Evolutionary conservation across 1,284 basidiomycete species (phyloP), one percentile per base, ranked within the genome.

Genomic region (Ceratobasidium sp.): DNA sequence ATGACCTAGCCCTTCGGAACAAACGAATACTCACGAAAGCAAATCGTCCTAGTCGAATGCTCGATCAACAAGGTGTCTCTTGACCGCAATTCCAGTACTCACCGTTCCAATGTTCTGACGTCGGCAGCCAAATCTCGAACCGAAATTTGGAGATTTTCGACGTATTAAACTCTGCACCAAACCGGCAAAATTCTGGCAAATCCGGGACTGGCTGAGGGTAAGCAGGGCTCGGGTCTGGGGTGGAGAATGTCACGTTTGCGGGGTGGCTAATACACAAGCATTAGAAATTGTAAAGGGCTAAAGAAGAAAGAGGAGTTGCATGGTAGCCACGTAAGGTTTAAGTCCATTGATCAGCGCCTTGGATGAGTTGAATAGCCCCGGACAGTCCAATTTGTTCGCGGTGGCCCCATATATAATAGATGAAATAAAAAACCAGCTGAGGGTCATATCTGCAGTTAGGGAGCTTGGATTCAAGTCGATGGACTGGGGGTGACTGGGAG

Each of bases 171-270:
- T 75, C 62, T 7, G 61, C 73, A 9, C 73, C 73, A 29, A 75
- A 75, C 15, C 73, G 61, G 54, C 73, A 75, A 44, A 75, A 75
- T n/a, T 75, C 73, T 56, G 73, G 61, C 19, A 75, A 25, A 46
- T 75, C 61, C 13, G 59, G 61, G 6, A 56, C 71, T 54, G 73
- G 61, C 32, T 56, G 46, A 25, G 73, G 71, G 17, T 74, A 74
- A 1, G 71, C 71, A 5, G 59, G 44, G 34, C 61, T 29, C 15
- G 44, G 46, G 22, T 64, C 71, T 40, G 71, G 71, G 11, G 61
- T 54, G 29, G 64, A 65, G 32, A 74, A 74, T 19, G 71, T 74
- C 22, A 74, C 71, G n/a, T 66, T 66, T 43, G 73, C 73, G 8
- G 62, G 73, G 37, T 65, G 62, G 8, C 73, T 75, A 43, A 8